A percentile compares a stretch with the other conserved stretches of the same genome.
These are phyloP conservation scores for Candida insectalens DNA, from an alignment of 805 yeast species.

Conservation along the genomic window DNA sequence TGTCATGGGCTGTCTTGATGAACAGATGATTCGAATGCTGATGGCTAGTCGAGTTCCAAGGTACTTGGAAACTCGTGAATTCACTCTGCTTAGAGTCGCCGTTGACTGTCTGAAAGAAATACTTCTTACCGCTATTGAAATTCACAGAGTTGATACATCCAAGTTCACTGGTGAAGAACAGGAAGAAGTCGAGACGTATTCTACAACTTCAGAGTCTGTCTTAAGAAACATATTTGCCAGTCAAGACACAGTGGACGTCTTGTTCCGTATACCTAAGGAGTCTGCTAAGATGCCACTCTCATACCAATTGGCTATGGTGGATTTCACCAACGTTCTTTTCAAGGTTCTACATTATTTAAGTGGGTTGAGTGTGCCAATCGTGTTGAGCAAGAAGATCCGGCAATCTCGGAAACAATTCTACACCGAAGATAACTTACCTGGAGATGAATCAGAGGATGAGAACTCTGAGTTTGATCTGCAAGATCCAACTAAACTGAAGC, in stretches of 20 bases:
- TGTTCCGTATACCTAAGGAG: conserved; percentile 51
- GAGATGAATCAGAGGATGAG: conserved; percentile 8
- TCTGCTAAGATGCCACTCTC: conserved; percentile 56
- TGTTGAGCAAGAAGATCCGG: conserved; percentile 14
- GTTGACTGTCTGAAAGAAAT: conserved; percentile 60
- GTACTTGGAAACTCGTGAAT: conserved; percentile 33
- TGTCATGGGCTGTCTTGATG: conserved; percentile 4
- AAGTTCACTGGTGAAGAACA: conserved; percentile 32
- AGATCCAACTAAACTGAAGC: conserved; percentile 7
- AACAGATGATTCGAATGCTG: conserved; percentile 4
- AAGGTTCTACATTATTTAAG: conserved; percentile 61
- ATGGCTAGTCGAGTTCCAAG: conserved; percentile 22
- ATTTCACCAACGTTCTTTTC: conserved; percentile 53
- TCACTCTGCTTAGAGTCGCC: conserved; percentile 60
- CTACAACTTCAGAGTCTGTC: conserved; percentile 27
- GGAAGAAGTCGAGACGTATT: conserved; percentile 28
- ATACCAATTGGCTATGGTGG: conserved; percentile 50
- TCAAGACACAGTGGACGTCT: conserved; percentile 43
- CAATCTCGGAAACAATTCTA: conserved; percentile 3
- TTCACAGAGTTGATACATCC: conserved; percentile 32
- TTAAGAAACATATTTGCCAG: conserved; percentile 58
- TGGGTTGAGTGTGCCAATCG: conserved; percentile 32
- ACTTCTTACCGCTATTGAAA: conserved; percentile 31
- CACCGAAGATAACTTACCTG: conserved; percentile 15
- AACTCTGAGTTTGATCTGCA: conserved; percentile 15